These are phyloP conservation scores for Xerocomus spinulosus DNA, from an alignment of 768 basidiomycete genomes.

Conservation along the genomic window DNA sequence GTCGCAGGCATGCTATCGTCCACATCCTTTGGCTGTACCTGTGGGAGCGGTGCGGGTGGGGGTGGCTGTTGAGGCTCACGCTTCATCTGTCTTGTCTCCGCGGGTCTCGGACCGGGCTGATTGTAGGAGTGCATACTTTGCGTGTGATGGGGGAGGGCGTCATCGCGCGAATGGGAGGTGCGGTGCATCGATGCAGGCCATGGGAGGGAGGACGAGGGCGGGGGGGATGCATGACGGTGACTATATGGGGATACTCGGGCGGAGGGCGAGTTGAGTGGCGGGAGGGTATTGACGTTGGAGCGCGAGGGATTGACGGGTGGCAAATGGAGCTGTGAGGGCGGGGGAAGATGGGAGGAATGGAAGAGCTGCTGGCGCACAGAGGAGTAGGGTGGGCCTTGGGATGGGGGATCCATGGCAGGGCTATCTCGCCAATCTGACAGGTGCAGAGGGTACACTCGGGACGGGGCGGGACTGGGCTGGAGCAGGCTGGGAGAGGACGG, in stretches of 20 bases:
- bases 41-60: constrained; percentile 17
- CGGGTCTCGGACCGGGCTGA: constrained; percentile 16
- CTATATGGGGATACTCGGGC: constrained; percentile 22
- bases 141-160: constrained; percentile 29
- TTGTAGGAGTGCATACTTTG: constrained; percentile 18
- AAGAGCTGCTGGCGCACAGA: constrained; percentile 34
- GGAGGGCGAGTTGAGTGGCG: constrained; percentile 34
- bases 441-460: not conserved
- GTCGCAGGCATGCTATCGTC: constrained; percentile 85
- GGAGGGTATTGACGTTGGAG: constrained; percentile 37
- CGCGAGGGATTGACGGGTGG: constrained; percentile 33
- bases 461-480: constrained; percentile 9
- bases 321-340: constrained; percentile 39
- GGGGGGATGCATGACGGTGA: constrained; percentile 28
- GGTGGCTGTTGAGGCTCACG: constrained; percentile 26
- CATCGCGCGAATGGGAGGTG: constrained; percentile 41
- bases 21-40: constrained; percentile 29
- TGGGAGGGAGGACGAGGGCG: constrained; percentile 19
- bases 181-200: constrained; percentile 30
- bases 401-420: constrained; percentile 23
- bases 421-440: constrained; percentile 3
- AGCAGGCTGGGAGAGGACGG: not conserved
- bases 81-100: constrained; percentile 27
- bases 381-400: constrained; percentile 29
- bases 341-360: constrained; percentile 41